These are phyloP conservation scores for Fusarium fracticaudum DNA, from an alignment of 2,329 filamentous ascomycete species.

Conservation along the genomic window DNA sequence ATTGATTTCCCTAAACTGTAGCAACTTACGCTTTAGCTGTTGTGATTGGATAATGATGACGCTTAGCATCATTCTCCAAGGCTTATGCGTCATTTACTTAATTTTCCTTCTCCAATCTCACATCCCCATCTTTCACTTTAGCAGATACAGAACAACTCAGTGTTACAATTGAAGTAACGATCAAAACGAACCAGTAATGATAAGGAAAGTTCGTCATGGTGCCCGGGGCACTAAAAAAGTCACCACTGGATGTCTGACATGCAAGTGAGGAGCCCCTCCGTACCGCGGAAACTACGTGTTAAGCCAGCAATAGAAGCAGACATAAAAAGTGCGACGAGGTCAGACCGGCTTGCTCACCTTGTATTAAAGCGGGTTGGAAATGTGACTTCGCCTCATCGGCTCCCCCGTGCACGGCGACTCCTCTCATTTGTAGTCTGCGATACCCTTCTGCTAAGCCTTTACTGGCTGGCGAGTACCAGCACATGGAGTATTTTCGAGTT, in stretches of 20 bases:
- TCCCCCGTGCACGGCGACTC: background rate
- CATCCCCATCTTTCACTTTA: rapidly evolving
- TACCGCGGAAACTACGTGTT: rapidly evolving
- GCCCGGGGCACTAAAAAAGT: background rate
- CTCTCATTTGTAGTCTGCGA: background rate
- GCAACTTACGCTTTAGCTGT: too few species aligned
- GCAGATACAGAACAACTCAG: too few species aligned
- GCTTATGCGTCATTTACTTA: background rate
- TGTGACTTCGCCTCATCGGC: background rate
- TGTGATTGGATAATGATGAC: background rate
- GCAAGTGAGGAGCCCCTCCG: background rate
- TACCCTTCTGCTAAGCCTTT: background rate
- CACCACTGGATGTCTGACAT: background rate
- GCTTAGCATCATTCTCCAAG: background rate
- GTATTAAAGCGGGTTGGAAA: background rate
- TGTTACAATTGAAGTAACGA: rapidly evolving
- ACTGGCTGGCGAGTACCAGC: background rate
- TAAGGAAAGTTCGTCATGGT: background rate
- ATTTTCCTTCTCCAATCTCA: background rate
- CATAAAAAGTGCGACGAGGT: background rate
- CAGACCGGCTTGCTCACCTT: background rate
- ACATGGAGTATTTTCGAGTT: background rate
- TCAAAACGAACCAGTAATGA: background rate
- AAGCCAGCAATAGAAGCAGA: background rate
- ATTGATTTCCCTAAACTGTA: rapidly evolving